A percentile compares a stretch with the other conserved stretches of the same genome.
These are phyloP conservation scores for Brasenia schreberi DNA, from an alignment of 164 flowering plant species.

Conservation along the genomic window DNA sequence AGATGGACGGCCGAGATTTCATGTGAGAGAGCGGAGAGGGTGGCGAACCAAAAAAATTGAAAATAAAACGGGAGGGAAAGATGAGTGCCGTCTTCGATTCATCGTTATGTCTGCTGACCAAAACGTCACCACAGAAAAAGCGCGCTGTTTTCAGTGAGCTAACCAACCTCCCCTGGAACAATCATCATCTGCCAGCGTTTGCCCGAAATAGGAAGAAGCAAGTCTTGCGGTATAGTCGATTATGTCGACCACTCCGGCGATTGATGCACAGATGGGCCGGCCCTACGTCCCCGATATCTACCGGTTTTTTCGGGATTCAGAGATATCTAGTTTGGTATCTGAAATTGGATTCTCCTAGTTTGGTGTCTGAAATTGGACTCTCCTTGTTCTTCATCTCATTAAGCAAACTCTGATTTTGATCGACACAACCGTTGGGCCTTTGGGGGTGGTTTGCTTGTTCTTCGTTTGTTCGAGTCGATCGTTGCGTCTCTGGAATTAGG, in stretches of 20 bases:
- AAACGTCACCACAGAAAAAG: conserved; percentile 12
- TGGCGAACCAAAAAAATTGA: neutral
- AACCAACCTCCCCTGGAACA: conserved; percentile 12
- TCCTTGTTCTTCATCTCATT: too few relatives aligned
- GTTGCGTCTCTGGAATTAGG: too few relatives aligned
- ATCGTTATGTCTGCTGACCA: conserved; percentile 11
- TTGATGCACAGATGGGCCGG: conserved; percentile 18
- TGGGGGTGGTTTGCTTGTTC: too few relatives aligned
- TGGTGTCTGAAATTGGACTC: too few relatives aligned
- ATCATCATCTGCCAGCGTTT: neutral
- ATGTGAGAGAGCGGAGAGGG: neutral
- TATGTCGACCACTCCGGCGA: conserved; percentile 3
- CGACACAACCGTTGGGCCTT: too few relatives aligned
- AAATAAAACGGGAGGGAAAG: neutral
- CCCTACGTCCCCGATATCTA: conserved; percentile 26
- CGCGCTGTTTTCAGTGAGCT: conserved; percentile 44
- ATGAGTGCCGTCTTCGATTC: neutral
- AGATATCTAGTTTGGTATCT: conserved; percentile 20
- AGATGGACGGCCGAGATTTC: too few relatives aligned
- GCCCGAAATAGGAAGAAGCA: conserved; percentile 6
- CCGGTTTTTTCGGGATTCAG: conserved; percentile 35
- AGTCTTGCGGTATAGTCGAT: neutral
- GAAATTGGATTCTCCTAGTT: too few relatives aligned
- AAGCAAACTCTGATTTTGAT: too few relatives aligned
- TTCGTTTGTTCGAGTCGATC: too few relatives aligned